A percentile compares a stretch with the other conserved stretches of the same genome.
Evolutionary conservation across 108 stramenopile species (phyloP).

Genomic region (Nitzschia putrida): DNA sequence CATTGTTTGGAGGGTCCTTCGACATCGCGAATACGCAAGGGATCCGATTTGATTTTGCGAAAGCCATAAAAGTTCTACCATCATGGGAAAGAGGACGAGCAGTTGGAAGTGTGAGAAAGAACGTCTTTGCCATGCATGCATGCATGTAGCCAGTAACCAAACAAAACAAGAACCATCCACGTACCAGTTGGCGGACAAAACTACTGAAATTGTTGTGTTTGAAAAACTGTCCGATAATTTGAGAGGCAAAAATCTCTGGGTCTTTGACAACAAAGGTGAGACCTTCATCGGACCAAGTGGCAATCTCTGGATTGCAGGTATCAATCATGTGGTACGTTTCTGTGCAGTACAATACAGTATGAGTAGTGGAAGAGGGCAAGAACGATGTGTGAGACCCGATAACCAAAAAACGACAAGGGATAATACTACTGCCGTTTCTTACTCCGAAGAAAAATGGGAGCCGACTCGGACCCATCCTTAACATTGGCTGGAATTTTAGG

Average conservation of each 20-base stretch:
- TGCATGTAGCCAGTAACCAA: no score
- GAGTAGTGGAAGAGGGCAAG: neutral
- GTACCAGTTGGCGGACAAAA: constrained; percentile 87
- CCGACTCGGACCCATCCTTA: constrained; percentile 25
- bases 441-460: constrained; percentile 49
- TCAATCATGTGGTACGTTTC: constrained; percentile 72
- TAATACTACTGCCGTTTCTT: constrained; percentile 12
- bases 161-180: constrained; percentile 29
- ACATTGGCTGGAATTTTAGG: no score
- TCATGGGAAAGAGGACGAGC: no score
- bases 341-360: no score
- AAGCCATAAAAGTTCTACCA: constrained; percentile 86
- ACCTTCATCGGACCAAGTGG: constrained; percentile 80
- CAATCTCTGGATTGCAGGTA: constrained; percentile 60
- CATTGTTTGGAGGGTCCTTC: constrained; percentile 70
- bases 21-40: constrained; percentile 55
- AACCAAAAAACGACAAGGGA: neutral
- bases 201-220: constrained; percentile 93
- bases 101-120: neutral
- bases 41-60: constrained; percentile 78
- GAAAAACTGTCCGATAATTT: constrained; percentile 83
- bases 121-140: neutral
- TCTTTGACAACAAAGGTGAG: constrained; percentile 80
- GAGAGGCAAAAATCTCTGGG: constrained; percentile 64
- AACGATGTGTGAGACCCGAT: neutral